Base-by-base conservation (phyloP, 2,329 filamentous ascomycete species). In the Cladosporium sp. region DNA sequence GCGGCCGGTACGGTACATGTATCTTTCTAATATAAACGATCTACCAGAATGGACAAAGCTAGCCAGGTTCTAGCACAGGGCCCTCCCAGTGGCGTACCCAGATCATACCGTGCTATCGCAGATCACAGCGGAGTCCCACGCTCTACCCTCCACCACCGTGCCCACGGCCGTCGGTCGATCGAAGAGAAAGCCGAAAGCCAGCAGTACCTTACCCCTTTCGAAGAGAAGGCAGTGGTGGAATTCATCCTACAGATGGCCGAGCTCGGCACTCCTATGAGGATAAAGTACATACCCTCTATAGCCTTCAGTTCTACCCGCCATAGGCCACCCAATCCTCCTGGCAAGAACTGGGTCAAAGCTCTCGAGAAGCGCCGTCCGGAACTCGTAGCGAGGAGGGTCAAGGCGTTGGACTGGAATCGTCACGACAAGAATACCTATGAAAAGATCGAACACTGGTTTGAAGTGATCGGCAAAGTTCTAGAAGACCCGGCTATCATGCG, bases 361-460 rank as follows among this genome's bases (percentile, higher is more conserved):
- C 67, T 73, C 61, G 56, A 72, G 26, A 71, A 69, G 25, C 70
- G 71, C 23, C 58, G 74, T 67, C 68, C 67, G 56, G 66, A 73
- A 34, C 66, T 74, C 7, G 70, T 68, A 68, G 70, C 71, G 34
- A 68, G 63, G 62, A 71, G 62, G 64, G 63, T 71, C 8, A 75
- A 56, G 54, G 70, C 70, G 30, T 23, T 73, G 6, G 70, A 73
- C 54, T 77, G 54, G 71, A 71, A 66, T 66, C 67, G 73, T n/a
- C 66, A 72, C 49, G 57, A 73, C 23, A 64, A 67, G 23, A 70
- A 74, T 58, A 75, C 73, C 10, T 74, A 75, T 68, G 69, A 72
- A 18, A 76, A 77, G 68, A 72, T 72, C 26, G 68, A 67, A 60
- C 65, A 73, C 16, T 76, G 68, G 72, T 76, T 78, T 70, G 64